These are phyloP conservation scores for Gynandropsis gynandra DNA, from an alignment of 345 rosid genomes.

Conservation along the genomic window DNA sequence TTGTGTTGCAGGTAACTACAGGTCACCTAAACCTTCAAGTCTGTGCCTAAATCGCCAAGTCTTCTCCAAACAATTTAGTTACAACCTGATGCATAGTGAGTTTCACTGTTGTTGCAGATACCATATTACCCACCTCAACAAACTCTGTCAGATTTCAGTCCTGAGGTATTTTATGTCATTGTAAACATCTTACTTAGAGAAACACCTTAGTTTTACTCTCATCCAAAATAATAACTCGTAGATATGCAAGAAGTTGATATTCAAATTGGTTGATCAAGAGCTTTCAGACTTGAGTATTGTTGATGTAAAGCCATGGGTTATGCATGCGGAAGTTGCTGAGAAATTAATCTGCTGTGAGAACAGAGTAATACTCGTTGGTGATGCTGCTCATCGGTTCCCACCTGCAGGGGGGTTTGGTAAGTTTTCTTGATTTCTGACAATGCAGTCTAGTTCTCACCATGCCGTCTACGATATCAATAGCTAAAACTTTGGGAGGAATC, in stretches of 20 bases:
- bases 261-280: conserved; percentile 77
- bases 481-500: background rate
- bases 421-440: conserved; percentile 21
- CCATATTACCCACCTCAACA: conserved; percentile 98
- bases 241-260: conserved; percentile 77
- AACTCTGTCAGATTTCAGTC: conserved; percentile 58
- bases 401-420: conserved; percentile 99
- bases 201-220: background rate
- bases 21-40: background rate
- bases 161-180: conserved; percentile 42
- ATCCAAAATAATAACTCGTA: conserved; percentile 32
- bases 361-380: conserved; percentile 75
- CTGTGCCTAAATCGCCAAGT: conserved; percentile 3
- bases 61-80: background rate
- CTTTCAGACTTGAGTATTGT: conserved; percentile 68
- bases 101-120: conserved; percentile 36
- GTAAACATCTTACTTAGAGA: background rate
- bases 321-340: conserved; percentile 98
- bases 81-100: conserved; percentile 1
- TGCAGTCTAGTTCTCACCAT: conserved; percentile 12
- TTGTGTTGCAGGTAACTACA: conserved; percentile 68
- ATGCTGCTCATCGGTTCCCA: conserved; percentile 94
- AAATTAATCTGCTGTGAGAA: conserved; percentile 50
- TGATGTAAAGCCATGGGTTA: conserved; percentile 92
- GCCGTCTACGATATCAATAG: background rate